Evolutionary conservation across 225 moss, liverwort and hornwort genomes (phyloP).

Genomic region (Sphagnum tenellum): DNA sequence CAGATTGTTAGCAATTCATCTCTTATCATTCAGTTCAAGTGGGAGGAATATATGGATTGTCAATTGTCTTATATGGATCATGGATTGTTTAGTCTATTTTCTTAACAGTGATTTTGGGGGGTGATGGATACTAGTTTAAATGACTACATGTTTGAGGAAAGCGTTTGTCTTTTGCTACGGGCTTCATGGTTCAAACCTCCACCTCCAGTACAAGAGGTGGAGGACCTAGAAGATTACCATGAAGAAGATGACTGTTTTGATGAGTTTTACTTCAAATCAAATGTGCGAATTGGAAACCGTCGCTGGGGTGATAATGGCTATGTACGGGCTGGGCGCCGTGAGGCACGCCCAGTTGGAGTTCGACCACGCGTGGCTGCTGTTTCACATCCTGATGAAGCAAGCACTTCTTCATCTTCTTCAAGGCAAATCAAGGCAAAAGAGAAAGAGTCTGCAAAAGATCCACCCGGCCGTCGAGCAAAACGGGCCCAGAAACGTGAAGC

Average conservation of each 20-base stretch:
- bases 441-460: conserved; percentile 25
- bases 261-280: conserved; percentile 57
- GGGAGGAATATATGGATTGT: too few relatives aligned
- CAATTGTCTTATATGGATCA: too few relatives aligned
- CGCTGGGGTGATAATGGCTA: conserved; percentile 71
- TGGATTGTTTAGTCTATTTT: too few relatives aligned
- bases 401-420: conserved; percentile 32
- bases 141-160: conserved; percentile 55
- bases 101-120: not conserved
- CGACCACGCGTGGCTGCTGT: conserved; percentile 45
- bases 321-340: conserved; percentile 60
- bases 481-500: conserved; percentile 59
- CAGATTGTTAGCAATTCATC: too few relatives aligned
- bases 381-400: conserved; percentile 43
- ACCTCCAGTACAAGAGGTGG: conserved; percentile 22
- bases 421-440: conserved; percentile 17
- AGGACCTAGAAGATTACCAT: conserved; percentile 51
- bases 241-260: conserved; percentile 57
- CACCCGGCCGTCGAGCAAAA: conserved; percentile 51
- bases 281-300: conserved; percentile 55
- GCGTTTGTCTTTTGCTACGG: conserved; percentile 57
- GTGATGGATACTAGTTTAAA: conserved; percentile 22
- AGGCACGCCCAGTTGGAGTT: conserved; percentile 54
- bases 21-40: too few relatives aligned
- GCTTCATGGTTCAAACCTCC: conserved; percentile 56